Evolutionary conservation across 106 monocot species (phyloP), one percentile per base, ranked within the genome.

Genomic region (Cymbidium sinense): DNA sequence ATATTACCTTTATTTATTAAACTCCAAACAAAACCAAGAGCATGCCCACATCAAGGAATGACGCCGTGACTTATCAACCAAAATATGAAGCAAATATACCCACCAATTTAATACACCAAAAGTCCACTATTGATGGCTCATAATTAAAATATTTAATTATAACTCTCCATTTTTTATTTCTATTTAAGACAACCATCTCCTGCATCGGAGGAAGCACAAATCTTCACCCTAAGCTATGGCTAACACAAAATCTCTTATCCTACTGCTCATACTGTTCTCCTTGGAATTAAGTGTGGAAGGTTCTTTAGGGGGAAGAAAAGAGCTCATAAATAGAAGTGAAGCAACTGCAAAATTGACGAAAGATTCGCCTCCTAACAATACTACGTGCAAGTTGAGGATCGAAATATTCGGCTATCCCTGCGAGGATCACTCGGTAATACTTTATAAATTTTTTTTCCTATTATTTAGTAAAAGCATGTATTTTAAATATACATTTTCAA

Each of bases 401-500:
- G 58, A 58, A 31, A 62, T 27, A 5, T 64, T 34, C 20, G 62
- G 74, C 21, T 80, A 75, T 41, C 39, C 58, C 5, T 80, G 74
- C 25, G 80, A 80, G 34, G 74, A 80, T 29, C 74, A 80, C 64
- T 43, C 61, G 55, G 74, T 80, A 80, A 51, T 50, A 47, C 47
- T 47, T 13, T 41, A 41, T 41, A 41, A 9, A 41, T 5, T 47
- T 2, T 47, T 15, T 12, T 47, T n/a, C n/a, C n/a, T n/a, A n/a
- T n/a, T n/a, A n/a, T n/a, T n/a, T n/a, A n/a, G 13, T 13, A 2
- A 2, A 47, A 13, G 47, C 47, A 17, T 47, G 2, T 47, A 15
- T 47, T 47, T 47, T n/a, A n/a, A n/a, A n/a, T n/a, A n/a, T n/a
- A n/a, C n/a, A n/a, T n/a, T n/a, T n/a, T n/a, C n/a, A n/a, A n/a